A percentile compares a stretch with the other conserved stretches of the same genome.
These are phyloP conservation scores for Cinnamomum micranthum DNA, from an alignment of 164 flowering plant species.

Conservation along the genomic window DNA sequence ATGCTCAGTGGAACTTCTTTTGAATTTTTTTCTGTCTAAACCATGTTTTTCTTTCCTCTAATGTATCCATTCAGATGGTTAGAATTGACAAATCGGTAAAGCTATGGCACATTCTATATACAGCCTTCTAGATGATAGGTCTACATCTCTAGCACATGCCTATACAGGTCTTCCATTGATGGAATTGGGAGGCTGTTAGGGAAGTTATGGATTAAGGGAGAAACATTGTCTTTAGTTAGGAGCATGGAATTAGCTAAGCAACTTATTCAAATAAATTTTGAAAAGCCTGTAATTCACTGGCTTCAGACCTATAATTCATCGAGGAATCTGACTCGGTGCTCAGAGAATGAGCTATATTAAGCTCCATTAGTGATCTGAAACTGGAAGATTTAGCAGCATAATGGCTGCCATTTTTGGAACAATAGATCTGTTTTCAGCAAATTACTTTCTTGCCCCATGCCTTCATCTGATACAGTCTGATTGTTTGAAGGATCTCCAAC, in stretches of 20 bases:
- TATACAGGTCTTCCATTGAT: background rate
- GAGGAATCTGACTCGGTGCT: background rate
- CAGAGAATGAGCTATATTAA: background rate
- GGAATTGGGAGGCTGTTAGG: too few relatives aligned
- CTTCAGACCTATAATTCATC: too few relatives aligned
- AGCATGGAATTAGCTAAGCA: background rate
- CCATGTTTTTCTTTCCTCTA: too few relatives aligned
- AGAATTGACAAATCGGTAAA: too few relatives aligned
- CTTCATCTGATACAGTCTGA: conserved; percentile 4
- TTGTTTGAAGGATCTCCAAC: conserved; percentile 49
- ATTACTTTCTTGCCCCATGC: background rate
- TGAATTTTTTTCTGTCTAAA: too few relatives aligned
- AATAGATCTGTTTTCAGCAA: background rate
- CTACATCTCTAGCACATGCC: background rate
- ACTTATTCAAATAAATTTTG: too few relatives aligned
- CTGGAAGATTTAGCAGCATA: background rate
- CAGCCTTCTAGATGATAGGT: background rate
- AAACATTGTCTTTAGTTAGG: too few relatives aligned
- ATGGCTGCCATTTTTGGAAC: background rate
- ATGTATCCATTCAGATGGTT: background rate
- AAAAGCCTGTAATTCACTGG: too few relatives aligned
- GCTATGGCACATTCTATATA: background rate
- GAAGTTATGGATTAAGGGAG: too few relatives aligned
- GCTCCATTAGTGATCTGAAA: background rate
- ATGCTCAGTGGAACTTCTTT: too few relatives aligned